Conservation (phyloP, 768 basidiomycete genomes). For the Suillus plorans region DNA sequence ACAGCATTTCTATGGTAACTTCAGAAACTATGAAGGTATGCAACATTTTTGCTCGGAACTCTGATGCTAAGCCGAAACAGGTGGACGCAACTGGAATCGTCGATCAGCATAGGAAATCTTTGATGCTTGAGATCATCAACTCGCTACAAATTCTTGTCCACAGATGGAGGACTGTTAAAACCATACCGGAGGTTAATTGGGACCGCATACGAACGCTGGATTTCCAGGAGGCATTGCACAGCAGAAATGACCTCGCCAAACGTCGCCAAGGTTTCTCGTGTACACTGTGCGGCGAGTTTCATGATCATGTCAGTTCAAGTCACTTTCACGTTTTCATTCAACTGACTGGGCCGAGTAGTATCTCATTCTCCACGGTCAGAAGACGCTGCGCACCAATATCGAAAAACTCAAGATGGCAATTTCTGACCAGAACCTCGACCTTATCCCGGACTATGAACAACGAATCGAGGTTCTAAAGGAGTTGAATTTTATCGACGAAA, state of each 20-base stretch:
- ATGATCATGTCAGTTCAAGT: constrained; percentile 63
- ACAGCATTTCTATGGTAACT: constrained; percentile 77
- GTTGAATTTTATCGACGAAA: constrained; percentile 92
- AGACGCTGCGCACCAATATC: constrained; percentile 71
- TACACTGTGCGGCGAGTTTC: constrained; percentile 63
- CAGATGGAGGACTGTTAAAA: constrained; percentile 52
- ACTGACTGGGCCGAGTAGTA: constrained; percentile 54
- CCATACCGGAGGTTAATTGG: constrained; percentile 84
- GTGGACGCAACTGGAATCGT: constrained; percentile 70
- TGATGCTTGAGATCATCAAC: constrained; percentile 56
- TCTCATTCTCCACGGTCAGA: constrained; percentile 68
- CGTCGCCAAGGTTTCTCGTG: constrained; percentile 49
- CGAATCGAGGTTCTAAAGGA: constrained; percentile 88
- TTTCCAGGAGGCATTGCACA: constrained; percentile 80
- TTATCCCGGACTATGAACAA: constrained; percentile 96
- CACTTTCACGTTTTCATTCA: neutral
- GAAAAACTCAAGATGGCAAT: constrained; percentile 78
- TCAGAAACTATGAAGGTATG: constrained; percentile 68
- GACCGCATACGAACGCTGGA: constrained; percentile 78
- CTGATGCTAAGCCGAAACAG: constrained; percentile 36
- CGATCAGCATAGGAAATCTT: constrained; percentile 59
- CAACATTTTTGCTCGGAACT: neutral
- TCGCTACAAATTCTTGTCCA: constrained; percentile 49
- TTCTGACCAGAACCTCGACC: constrained; percentile 95
- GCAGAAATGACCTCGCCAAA: constrained; percentile 50